phyloP scores from a whole-genome alignment of 192 early-diverging fungal genomes.

The Geranomyces variabilis region DNA sequence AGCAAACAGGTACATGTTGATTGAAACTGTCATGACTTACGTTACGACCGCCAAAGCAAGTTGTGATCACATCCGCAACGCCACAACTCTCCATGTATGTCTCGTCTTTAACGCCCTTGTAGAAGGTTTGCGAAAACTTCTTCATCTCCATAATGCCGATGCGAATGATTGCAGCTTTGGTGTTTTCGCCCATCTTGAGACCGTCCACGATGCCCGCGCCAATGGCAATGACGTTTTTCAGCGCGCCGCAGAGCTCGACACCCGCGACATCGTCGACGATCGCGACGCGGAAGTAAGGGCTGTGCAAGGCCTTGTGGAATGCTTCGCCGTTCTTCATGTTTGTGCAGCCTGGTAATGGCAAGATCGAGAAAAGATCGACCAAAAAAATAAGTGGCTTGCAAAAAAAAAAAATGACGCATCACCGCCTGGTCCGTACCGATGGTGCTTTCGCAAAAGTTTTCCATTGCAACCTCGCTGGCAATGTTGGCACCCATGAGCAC shows the following conservation, averaged over 20 bases:
- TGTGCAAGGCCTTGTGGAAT: conserved; percentile 83
- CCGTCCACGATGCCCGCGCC: conserved; percentile 96
- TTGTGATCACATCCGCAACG: conserved; percentile 93
- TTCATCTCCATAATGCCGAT: conserved; percentile 95
- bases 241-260: conserved; percentile 95
- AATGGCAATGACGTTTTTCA: conserved; percentile 98
- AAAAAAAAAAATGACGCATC: conserved; percentile 1
- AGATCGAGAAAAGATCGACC: no score
- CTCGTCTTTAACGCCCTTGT: conserved; percentile 80
- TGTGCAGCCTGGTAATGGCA: conserved; percentile 46
- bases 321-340: conserved; percentile 72
- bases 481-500: conserved; percentile 97
- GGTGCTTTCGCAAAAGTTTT: conserved; percentile 95
- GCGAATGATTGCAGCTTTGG: conserved; percentile 97
- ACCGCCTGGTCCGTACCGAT: conserved; percentile 53
- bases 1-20: background rate
- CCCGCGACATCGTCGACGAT: conserved; percentile 84
- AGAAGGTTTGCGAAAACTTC: conserved; percentile 84
- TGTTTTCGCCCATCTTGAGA: conserved; percentile 89
- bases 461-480: conserved; percentile 91
- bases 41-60: conserved; percentile 97
- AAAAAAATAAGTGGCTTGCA: no score
- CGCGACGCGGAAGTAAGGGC: conserved; percentile 85
- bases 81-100: conserved; percentile 99
- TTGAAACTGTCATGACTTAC: background rate